phyloP scores from a whole-genome alignment of 805 yeast species.

The Nakazawaea laoshanensis region DNA sequence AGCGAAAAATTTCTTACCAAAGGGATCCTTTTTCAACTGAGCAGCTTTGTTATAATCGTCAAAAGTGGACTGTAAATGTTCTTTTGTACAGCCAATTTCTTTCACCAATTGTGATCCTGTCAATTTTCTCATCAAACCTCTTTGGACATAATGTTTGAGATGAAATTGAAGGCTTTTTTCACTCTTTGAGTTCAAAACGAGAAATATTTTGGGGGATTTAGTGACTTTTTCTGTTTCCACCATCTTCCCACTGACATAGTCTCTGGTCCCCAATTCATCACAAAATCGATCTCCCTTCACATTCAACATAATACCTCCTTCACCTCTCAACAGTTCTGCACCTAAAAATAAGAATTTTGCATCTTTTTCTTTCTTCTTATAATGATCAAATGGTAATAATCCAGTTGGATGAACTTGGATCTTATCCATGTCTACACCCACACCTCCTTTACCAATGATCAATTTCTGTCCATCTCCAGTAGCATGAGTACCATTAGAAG shows the following conservation, averaged over 20 bases:
- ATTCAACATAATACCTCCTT: constrained; percentile 53
- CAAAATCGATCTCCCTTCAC: constrained; percentile 46
- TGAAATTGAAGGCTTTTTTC: constrained; percentile 39
- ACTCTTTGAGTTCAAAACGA: constrained; percentile 39
- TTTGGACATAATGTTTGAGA: constrained; percentile 46
- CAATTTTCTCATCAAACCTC: constrained; percentile 43
- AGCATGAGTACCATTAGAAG: constrained; percentile 55
- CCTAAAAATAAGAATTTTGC: constrained; percentile 47
- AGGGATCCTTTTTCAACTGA: constrained; percentile 23
- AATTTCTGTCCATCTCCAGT: constrained; percentile 59
- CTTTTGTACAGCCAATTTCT: constrained; percentile 27
- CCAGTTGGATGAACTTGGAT: constrained; percentile 68
- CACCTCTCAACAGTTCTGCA: constrained; percentile 60
- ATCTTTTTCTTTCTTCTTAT: constrained; percentile 27
- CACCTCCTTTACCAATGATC: constrained; percentile 34
- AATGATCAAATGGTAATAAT: constrained; percentile 40
- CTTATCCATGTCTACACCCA: constrained; percentile 54
- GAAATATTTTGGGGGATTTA: constrained; percentile 30
- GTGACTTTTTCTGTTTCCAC: constrained; percentile 24
- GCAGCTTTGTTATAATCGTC: constrained; percentile 33
- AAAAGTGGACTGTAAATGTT: constrained; percentile 24
- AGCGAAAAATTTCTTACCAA: constrained; percentile 40
- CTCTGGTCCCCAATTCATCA: constrained; percentile 54
- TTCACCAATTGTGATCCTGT: constrained; percentile 34
- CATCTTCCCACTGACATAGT: constrained; percentile 52